Evolutionary conservation across 2,329 filamentous ascomycete species (phyloP).

Genomic region (Sporothrix pseudoabietina): DNA sequence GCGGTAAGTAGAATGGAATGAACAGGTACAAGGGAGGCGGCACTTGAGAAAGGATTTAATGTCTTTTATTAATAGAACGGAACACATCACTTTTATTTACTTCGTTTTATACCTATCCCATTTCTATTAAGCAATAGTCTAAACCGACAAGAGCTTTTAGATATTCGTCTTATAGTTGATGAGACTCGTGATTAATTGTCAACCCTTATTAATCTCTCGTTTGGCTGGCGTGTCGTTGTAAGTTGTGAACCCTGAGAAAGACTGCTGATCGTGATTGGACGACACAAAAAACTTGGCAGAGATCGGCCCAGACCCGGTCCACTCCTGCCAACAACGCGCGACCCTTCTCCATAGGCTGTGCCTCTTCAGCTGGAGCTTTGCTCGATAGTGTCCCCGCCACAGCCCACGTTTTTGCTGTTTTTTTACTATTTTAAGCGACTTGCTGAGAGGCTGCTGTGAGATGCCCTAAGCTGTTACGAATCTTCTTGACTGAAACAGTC

Average conservation of each 20-base stretch:
- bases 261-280: neutral
- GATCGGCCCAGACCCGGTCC: neutral
- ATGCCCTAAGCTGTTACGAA: neutral
- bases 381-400: neutral
- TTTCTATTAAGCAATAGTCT: too few relatives aligned
- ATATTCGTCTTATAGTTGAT: too few relatives aligned
- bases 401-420: neutral
- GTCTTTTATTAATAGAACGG: too few relatives aligned
- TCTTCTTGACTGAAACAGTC: neutral
- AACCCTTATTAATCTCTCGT: too few relatives aligned
- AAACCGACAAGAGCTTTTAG: too few relatives aligned
- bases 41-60: too few relatives aligned
- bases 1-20: too few relatives aligned
- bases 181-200: neutral
- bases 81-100: too few relatives aligned
- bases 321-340: neutral
- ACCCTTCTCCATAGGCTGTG: neutral
- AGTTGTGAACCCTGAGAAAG: neutral
- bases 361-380: neutral
- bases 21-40: too few relatives aligned
- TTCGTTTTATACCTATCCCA: too few relatives aligned
- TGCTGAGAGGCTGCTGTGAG: neutral
- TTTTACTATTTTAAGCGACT: neutral
- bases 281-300: neutral
- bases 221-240: neutral